Conservation (phyloP, 23 red algal genomes). For the Pyropia haitanensis region DNA sequence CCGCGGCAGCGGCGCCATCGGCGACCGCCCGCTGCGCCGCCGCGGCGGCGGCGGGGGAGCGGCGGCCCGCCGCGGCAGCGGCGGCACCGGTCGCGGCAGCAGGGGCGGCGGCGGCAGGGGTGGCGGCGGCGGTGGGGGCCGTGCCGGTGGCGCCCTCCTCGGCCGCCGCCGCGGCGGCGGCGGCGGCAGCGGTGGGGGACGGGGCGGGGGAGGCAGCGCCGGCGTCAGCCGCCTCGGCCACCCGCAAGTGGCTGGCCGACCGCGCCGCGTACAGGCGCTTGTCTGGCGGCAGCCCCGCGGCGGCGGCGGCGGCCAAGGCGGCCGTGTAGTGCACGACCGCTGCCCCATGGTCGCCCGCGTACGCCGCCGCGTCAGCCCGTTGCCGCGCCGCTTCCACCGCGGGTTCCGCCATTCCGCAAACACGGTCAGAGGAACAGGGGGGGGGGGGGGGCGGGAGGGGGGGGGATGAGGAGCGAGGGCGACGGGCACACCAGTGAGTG, state of each 20-base stretch:
- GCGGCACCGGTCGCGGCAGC: no score
- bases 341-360: constrained; percentile 36
- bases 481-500: no score
- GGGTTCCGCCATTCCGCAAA: no score
- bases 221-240: constrained; percentile 7
- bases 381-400: constrained; percentile 29
- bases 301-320: constrained; percentile 26
- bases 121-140: no score
- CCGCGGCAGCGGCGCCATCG: constrained; percentile 42
- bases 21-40: constrained; percentile 9
- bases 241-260: constrained; percentile 29
- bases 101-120: no score
- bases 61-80: no score
- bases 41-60: no score
- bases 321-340: constrained; percentile 49
- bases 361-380: constrained; percentile 32
- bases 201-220: constrained; percentile 10
- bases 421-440: no score
- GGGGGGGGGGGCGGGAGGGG: no score
- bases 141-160: no score
- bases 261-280: constrained; percentile 71
- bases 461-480: no score
- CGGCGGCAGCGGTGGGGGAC: constrained; percentile 4
- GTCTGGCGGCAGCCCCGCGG: constrained; percentile 27
- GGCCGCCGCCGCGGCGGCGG: not conserved